Percentiles rank a stretch among this genome's conserved stretches.
Conservation (phyloP, 192 early-diverging fungal genomes). For the Mortierella claussenii region DNA sequence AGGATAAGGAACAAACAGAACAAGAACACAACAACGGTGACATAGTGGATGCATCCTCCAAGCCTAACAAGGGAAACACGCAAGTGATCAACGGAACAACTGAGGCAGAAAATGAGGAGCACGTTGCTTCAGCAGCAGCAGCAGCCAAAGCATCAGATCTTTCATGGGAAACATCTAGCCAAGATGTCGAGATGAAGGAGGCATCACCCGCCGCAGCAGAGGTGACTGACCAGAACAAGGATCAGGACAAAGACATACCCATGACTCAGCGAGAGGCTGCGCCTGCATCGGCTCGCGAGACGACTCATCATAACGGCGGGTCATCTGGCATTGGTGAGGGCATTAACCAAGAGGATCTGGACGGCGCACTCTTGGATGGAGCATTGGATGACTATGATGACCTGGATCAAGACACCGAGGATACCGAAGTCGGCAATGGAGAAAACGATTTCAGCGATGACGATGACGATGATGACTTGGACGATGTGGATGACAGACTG, state of each 20-base stretch:
- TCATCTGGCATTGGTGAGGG: constrained; percentile 11
- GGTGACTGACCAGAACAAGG: no score
- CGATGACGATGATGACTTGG: constrained; percentile 40
- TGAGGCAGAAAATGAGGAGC: no score
- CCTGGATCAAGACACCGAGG: constrained; percentile 50
- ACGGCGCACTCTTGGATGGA: constrained; percentile 48
- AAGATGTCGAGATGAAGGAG: constrained; percentile 21
- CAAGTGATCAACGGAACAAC: no score
- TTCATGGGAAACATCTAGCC: background rate
- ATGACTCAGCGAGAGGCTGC: no score
- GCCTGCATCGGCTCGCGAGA: no score
- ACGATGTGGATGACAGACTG: constrained; percentile 13
- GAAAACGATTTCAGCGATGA: constrained; percentile 36
- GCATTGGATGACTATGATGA: constrained; percentile 50
- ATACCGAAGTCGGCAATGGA: constrained; percentile 46
- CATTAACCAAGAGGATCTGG: constrained; percentile 44
- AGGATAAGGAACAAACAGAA: background rate
- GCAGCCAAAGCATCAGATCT: no score
- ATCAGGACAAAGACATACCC: no score
- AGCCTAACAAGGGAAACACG: no score
- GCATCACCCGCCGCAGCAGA: constrained; percentile 5
- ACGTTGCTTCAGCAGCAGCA: no score
- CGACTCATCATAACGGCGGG: no score
- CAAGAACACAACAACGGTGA: background rate
- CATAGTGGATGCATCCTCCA: no score